Percentiles rank a stretch among this genome's conserved stretches.
phyloP scores from a whole-genome alignment of 352 stramenopile species.

The Phytophthora pluvialis region DNA sequence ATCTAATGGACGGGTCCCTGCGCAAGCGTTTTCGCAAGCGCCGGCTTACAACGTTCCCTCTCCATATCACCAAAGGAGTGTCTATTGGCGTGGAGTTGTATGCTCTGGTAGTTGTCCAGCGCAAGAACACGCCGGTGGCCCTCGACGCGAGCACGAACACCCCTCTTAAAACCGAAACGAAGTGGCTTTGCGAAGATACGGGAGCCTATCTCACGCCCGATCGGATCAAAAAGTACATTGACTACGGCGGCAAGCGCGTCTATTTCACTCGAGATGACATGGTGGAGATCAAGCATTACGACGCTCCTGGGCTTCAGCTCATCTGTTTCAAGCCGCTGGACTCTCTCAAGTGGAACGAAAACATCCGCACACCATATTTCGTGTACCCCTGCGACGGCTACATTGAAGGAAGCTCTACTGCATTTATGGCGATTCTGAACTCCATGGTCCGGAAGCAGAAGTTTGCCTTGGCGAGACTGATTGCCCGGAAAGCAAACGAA shows the following conservation, averaged over 20 bases:
- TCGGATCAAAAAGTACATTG: constrained; percentile 80
- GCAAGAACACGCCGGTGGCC: constrained; percentile 64
- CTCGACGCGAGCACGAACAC: constrained; percentile 78
- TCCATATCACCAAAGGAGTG: constrained; percentile 76
- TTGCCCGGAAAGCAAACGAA: constrained; percentile 77
- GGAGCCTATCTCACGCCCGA: constrained; percentile 73
- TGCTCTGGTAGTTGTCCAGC: constrained; percentile 60
- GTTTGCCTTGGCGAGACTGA: constrained; percentile 69
- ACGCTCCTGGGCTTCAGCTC: constrained; percentile 73
- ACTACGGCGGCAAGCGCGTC: constrained; percentile 76
- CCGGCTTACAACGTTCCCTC: constrained; percentile 64
- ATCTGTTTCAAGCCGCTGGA: constrained; percentile 78
- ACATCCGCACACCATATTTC: constrained; percentile 81
- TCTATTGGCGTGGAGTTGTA: constrained; percentile 86
- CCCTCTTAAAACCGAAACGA: constrained; percentile 81
- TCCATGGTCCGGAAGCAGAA: constrained; percentile 75
- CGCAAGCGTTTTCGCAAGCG: constrained; percentile 86
- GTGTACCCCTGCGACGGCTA: constrained; percentile 80
- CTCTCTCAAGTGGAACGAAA: constrained; percentile 71
- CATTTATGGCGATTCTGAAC: constrained; percentile 72
- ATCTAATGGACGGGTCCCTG: constrained; percentile 78
- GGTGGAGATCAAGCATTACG: constrained; percentile 83
- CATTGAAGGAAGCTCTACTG: constrained; percentile 77
- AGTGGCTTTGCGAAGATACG: constrained; percentile 88
- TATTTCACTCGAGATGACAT: constrained; percentile 86